phyloP scores from a whole-genome alignment of 495 filamentous ascomycete species.

The Podospora pseudopauciseta region DNA sequence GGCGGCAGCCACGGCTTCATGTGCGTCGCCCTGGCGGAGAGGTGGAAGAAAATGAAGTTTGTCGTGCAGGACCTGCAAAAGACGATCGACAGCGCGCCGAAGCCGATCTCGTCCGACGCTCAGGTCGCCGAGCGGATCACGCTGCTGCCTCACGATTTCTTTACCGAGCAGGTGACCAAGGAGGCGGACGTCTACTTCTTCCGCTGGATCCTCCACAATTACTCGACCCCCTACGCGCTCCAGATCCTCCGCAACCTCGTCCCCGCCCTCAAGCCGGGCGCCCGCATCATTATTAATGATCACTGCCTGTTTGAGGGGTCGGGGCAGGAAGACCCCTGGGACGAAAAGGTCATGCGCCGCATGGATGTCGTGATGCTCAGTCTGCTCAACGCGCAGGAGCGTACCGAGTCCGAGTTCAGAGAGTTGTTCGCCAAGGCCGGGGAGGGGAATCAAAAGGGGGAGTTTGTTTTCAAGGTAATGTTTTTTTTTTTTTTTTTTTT shows the following conservation, averaged over 20 bases:
- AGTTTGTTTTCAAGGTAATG: slow-evolving; percentile 44
- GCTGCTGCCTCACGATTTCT: slow-evolving; percentile 53
- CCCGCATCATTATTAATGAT: slow-evolving; percentile 52
- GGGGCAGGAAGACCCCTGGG: slow-evolving; percentile 42
- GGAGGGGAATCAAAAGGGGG: slow-evolving; percentile 10
- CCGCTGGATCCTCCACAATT: slow-evolving; percentile 58
- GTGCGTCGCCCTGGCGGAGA: slow-evolving; percentile 43
- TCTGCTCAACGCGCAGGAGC: slow-evolving; percentile 54
- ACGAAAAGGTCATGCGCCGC: slow-evolving; percentile 50
- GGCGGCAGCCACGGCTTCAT: slow-evolving; percentile 57
- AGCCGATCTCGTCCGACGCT: slow-evolving; percentile 37
- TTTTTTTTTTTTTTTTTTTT: slow-evolving; percentile 7
- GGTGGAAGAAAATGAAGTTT: slow-evolving; percentile 48
- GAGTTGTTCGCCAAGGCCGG: slow-evolving; percentile 46
- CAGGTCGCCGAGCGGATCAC: slow-evolving; percentile 41
- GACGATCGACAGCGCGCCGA: slow-evolving; percentile 44
- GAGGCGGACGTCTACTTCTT: slow-evolving; percentile 56
- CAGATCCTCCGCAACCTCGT: slow-evolving; percentile 51
- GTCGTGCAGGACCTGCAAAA: slow-evolving; percentile 56
- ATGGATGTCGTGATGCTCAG: slow-evolving; percentile 58
- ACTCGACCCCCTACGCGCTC: slow-evolving; percentile 55
- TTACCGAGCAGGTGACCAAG: slow-evolving; percentile 49
- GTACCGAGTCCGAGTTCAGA: slow-evolving; percentile 46
- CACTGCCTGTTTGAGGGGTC: slow-evolving; percentile 44
- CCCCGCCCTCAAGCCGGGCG: slow-evolving; percentile 53